Conservation (phyloP, 805 yeast genomes). For the Yamadazyma takamatsuzukensis region DNA sequence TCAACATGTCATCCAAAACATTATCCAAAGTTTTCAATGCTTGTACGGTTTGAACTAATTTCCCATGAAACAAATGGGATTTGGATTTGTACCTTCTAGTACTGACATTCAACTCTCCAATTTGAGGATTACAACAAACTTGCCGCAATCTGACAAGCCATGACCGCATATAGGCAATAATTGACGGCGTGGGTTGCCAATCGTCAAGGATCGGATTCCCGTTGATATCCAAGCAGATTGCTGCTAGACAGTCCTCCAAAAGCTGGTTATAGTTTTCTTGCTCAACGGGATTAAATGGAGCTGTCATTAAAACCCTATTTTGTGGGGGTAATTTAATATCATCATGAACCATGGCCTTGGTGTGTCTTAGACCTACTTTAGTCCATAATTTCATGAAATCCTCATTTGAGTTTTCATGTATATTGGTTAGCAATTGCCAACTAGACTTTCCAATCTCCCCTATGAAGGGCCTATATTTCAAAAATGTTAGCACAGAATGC, state of each 20-base stretch:
- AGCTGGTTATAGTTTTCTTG: slow-evolving; percentile 73
- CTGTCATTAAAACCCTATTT: slow-evolving; percentile 59
- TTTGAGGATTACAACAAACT: slow-evolving; percentile 77
- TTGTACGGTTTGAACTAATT: slow-evolving; percentile 17
- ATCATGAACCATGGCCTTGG: slow-evolving; percentile 74
- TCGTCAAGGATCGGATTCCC: slow-evolving; percentile 48
- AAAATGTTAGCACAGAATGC: slow-evolving; percentile 64
- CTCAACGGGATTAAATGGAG: slow-evolving; percentile 80
- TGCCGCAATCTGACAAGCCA: slow-evolving; percentile 74
- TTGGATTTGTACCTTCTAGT: slow-evolving; percentile 21
- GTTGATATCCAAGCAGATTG: slow-evolving; percentile 51
- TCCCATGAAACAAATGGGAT: slow-evolving; percentile 10
- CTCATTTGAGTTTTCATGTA: slow-evolving; percentile 9
- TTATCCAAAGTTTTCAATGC: slow-evolving; percentile 52
- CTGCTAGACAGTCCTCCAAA: slow-evolving; percentile 54
- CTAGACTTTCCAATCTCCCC: slow-evolving; percentile 34
- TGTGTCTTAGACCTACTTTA: slow-evolving; percentile 65
- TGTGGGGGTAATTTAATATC: slow-evolving; percentile 82
- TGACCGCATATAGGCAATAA: slow-evolving; percentile 48
- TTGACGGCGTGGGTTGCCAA: slow-evolving; percentile 44
- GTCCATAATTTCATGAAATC: slow-evolving; percentile 48
- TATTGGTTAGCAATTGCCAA: slow-evolving; percentile 34
- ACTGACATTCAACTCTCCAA: slow-evolving; percentile 28
- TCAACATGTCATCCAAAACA: slow-evolving; percentile 63
- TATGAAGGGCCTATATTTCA: slow-evolving; percentile 64